Conservation (phyloP, 2,329 filamentous ascomycete species). For the Alternaria triticina region DNA sequence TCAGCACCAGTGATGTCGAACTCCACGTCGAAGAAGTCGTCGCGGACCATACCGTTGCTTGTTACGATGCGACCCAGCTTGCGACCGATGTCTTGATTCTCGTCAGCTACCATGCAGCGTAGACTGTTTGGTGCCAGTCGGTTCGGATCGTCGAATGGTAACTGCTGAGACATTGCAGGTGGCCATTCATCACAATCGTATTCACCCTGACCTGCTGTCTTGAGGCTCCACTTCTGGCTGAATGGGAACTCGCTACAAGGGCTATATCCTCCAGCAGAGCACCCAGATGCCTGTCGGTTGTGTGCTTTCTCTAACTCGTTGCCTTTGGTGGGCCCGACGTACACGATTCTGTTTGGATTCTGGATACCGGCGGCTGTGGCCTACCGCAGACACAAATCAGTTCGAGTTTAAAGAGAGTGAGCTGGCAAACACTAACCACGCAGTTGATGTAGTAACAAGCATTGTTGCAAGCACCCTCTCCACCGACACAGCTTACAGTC, state of each 20-base stretch:
- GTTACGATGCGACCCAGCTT: neutral
- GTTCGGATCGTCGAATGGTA: neutral
- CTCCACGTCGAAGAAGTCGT: slow-evolving; percentile 9
- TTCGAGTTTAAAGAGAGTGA: neutral
- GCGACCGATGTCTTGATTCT: slow-evolving; percentile 7
- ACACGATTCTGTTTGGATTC: slow-evolving; percentile 16
- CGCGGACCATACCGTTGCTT: neutral
- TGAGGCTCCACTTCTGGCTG: slow-evolving; percentile 17
- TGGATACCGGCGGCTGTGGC: neutral
- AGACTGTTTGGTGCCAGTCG: slow-evolving; percentile 6
- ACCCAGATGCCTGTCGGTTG: slow-evolving; percentile 18
- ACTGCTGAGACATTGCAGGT: slow-evolving; percentile 11
- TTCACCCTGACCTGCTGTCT: neutral
- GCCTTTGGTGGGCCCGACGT: slow-evolving; percentile 7
- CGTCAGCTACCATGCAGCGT: slow-evolving; percentile 7
- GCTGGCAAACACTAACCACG: neutral
- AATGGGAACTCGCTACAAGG: slow-evolving; percentile 14
- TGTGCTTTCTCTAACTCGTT: neutral
- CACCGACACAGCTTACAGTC: slow-evolving; percentile 7
- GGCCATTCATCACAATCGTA: slow-evolving; percentile 20
- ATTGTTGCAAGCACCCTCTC: slow-evolving; percentile 23
- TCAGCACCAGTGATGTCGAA: slow-evolving; percentile 8
- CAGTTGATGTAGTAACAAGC: slow-evolving; percentile 23
- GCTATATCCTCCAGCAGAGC: slow-evolving; percentile 1
- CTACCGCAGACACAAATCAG: neutral